Evolutionary conservation across 768 basidiomycete species (phyloP), one percentile per base, ranked within the genome.

Genomic region (Dacryopinax primogenitus): DNA sequence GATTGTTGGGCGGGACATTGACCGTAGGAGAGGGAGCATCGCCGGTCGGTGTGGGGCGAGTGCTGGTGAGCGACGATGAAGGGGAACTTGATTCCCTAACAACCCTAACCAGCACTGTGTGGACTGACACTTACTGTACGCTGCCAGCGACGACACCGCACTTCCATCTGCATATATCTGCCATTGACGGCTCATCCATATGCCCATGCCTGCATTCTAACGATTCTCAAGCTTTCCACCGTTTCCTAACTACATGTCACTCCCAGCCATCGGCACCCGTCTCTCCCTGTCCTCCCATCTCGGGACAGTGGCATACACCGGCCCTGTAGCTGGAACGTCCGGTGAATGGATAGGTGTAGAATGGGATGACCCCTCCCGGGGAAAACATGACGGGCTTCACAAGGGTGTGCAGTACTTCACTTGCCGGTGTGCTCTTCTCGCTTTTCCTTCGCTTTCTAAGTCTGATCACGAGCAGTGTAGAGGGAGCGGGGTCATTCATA

Each of bases 281-380:
- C 77, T 91, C 69, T 74, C 68, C 68, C 73, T 81, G 64, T 75
- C 78, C 63, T 82, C 79, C 21, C 72, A 84, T 70, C 71, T 82
- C 45, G 91, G 87, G 1, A 91, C 89, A 2, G 74, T 95, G 67
- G 83, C 76, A 74, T 93, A 82, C 71, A 75, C 81, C 15, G 92
- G 92, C 1, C 68, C 73, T 0, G 84, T 94, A 21, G 76, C 82
- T 18, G 81, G 81, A 15, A 84, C 88, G 0, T 71, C 75, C 1
- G 90, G 88, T 2, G 69, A 75, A 13, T 98, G 94, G 94, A 79
- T 93, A n/a, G 95, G 95, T n/a, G 82, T 97, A 58, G 95, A 98
- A 76, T 98, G 94, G 90, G 95, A 98, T 72, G 86, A 92, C 70
- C 81, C 85, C 21, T 66, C 73, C 7, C 83, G 92, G 65, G 95